Evolutionary conservation across 768 basidiomycete genomes (phyloP).

Genomic region (Pisolithus marmoratus): DNA sequence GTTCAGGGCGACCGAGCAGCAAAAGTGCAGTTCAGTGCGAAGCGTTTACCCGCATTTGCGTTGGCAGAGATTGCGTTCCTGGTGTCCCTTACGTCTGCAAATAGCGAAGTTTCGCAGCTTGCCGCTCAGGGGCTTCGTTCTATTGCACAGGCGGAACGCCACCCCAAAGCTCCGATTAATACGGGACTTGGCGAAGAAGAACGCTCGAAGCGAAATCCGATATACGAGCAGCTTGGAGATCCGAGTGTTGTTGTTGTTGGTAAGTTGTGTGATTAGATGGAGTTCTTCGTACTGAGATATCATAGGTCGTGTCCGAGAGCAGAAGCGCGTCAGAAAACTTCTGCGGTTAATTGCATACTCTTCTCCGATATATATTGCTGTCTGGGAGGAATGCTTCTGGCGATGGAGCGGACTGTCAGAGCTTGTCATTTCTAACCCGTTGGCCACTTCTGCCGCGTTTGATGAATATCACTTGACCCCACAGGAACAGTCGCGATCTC

Average conservation of each 20-base stretch:
- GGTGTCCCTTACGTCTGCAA: conserved; percentile 64
- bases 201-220: conserved; percentile 59
- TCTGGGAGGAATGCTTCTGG: conserved; percentile 81
- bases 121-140: conserved; percentile 67
- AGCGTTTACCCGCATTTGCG: conserved; percentile 57
- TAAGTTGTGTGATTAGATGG: conserved; percentile 29
- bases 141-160: conserved; percentile 61
- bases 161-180: conserved; percentile 50
- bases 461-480: conserved; percentile 30
- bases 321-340: conserved; percentile 73
- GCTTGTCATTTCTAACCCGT: conserved; percentile 39
- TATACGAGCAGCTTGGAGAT: conserved; percentile 78
- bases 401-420: conserved; percentile 67
- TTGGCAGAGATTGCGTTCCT: conserved; percentile 70
- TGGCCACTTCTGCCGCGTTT: conserved; percentile 30
- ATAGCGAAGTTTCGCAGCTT: conserved; percentile 57
- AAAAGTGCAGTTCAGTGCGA: conserved; percentile 44
- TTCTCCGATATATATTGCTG: conserved; percentile 62
- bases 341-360: conserved; percentile 59
- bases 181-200: conserved; percentile 52
- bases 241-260: conserved; percentile 65
- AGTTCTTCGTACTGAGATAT: conserved; percentile 3
- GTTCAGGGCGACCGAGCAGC: conserved; percentile 39
- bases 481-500: conserved; percentile 33
- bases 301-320: conserved; percentile 69